Conservation (phyloP, 2,329 filamentous ascomycete species). For the Pseudogymnoascus sp. region DNA sequence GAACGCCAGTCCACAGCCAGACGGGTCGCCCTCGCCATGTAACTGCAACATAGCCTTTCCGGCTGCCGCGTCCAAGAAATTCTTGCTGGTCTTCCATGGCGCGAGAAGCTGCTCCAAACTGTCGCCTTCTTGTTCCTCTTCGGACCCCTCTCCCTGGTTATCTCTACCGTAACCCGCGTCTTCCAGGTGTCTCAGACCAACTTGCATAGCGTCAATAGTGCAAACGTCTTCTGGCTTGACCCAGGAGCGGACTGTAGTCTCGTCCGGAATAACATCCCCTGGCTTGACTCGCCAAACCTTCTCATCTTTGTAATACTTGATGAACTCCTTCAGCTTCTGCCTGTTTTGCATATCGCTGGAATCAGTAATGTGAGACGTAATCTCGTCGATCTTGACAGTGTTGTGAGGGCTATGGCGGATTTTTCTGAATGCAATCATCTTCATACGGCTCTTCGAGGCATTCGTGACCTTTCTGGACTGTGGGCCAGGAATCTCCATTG, state of each 20-base stretch:
- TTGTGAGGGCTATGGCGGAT: conserved; percentile 67
- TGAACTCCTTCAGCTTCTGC: conserved; percentile 94
- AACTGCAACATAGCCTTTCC: conserved; percentile 96
- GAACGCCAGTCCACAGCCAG: conserved; percentile 86
- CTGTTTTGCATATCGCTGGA: conserved; percentile 93
- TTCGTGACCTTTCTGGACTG: conserved; percentile 94
- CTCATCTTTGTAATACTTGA: conserved; percentile 79
- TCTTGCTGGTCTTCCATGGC: conserved; percentile 94
- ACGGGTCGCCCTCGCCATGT: conserved; percentile 90
- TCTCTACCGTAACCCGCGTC: conserved; percentile 78
- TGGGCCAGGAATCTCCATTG: conserved; percentile 84
- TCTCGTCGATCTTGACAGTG: conserved; percentile 68
- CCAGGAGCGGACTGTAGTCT: conserved; percentile 73
- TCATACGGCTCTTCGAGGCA: conserved; percentile 91
- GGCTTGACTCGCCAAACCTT: conserved; percentile 74
- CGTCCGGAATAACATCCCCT: conserved; percentile 70
- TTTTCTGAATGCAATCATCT: conserved; percentile 89
- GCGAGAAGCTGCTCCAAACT: conserved; percentile 83
- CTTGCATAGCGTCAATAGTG: conserved; percentile 91
- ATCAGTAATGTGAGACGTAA: conserved; percentile 86
- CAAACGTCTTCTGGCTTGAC: conserved; percentile 95
- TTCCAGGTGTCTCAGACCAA: conserved; percentile 81
- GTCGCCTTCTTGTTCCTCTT: conserved; percentile 43
- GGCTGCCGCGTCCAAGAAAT: conserved; percentile 87
- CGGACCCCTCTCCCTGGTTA: conserved; percentile 38